A percentile compares a stretch with the other conserved stretches of the same genome.
Evolutionary conservation across 2,329 filamentous ascomycete genomes (phyloP).

Genomic region (Colletotrichum sidae): DNA sequence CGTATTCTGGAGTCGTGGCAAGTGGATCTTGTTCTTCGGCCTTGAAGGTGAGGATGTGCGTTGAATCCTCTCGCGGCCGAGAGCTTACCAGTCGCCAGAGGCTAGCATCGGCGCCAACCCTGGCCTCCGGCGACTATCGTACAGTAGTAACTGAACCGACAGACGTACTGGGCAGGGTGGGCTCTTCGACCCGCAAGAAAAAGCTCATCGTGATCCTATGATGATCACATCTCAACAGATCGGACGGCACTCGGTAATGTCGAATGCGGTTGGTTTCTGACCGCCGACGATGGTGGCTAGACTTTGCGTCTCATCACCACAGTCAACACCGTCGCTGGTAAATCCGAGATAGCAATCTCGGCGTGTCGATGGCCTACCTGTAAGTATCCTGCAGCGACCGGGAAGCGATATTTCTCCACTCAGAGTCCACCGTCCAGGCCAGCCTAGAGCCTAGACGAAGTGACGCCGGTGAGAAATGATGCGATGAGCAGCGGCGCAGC

Average conservation of each 20-base stretch:
- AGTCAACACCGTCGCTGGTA: neutral
- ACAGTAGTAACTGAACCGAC: too few species aligned
- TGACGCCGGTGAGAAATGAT: constrained; percentile 9
- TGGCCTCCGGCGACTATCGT: too few species aligned
- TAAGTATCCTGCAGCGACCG: constrained; percentile 2
- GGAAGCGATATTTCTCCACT: constrained; percentile 11
- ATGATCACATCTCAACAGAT: constrained; percentile 34
- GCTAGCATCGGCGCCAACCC: too few species aligned
- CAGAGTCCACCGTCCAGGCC: constrained; percentile 8
- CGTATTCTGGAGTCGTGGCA: neutral
- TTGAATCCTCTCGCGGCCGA: too few species aligned
- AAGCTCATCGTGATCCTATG: constrained; percentile 7
- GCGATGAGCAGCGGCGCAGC: constrained; percentile 10
- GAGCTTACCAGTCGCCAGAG: too few species aligned
- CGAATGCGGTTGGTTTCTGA: constrained; percentile 16
- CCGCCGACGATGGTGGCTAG: too few species aligned
- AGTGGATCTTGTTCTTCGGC: too few species aligned
- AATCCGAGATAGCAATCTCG: constrained; percentile 8
- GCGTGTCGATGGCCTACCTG: constrained; percentile 16
- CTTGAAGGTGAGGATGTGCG: too few species aligned
- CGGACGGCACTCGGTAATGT: constrained; percentile 8
- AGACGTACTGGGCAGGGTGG: neutral
- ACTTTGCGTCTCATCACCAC: too few species aligned
- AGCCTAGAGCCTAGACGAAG: constrained; percentile 18
- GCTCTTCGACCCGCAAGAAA: constrained; percentile 11